Evolutionary conservation across 2,329 filamentous ascomycete genomes (phyloP), one percentile per base, ranked within the genome.

Genomic region (Daldinia eschscholtzii): DNA sequence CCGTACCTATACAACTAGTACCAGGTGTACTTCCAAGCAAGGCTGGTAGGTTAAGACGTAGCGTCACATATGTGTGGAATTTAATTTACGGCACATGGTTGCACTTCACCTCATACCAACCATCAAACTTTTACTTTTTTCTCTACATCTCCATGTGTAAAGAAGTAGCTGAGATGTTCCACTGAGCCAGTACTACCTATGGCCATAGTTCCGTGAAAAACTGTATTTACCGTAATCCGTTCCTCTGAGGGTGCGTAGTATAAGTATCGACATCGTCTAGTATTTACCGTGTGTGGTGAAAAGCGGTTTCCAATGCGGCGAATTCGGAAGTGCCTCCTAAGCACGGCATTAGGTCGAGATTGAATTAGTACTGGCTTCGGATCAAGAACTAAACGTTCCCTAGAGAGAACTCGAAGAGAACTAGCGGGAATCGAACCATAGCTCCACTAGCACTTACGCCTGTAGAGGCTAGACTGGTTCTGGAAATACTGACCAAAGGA

Each of bases 1-100:
- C 60, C 59, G 73, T 73, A 73, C 70, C 52, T 67, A 61, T 73
- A 74, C 62, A 72, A 68, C 28, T 12, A 63, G 55, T 68, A 39
- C 37, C 58, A 57, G 63, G 33, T 46, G 60, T 70, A 68, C 60
- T 66, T 61, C 42, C 23, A 48, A 53, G 56, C 65, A 57, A 68
- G 65, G 68, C 62, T 68, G 57, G 63, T 18, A 41, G 59, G 41
- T 33, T 42, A 37, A 52, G 58, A 46, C 35, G 60, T 63, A 56
- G 55, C 42, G 35, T 64, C 57, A 66, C 60, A 23, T 66, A 61
- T 39, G 18, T 53, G 44, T 23, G 18, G 28, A 39, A 52, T 33
- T 26, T 48, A 63, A 35, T 67, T 57, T 62, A 60, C 57, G 57
- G 30, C 6, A 39, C 41, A 56, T 44, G 41, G 56, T 52, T 55